phyloP scores from a whole-genome alignment of 2,329 filamentous ascomycete species.

The Botrytis galanthina region DNA sequence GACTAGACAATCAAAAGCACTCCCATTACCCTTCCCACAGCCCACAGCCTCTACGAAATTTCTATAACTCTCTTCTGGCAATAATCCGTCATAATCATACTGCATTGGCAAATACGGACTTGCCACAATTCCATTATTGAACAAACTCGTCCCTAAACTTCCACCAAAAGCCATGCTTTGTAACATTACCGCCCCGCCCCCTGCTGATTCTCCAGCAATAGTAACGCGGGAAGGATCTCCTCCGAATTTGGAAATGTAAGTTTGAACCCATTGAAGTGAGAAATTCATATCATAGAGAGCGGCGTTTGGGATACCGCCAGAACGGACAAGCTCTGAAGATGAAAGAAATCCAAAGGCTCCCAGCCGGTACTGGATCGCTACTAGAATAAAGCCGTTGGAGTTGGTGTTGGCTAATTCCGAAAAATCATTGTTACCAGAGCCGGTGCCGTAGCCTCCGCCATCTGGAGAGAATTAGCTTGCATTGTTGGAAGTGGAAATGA shows the following conservation, averaged over 20 bases:
- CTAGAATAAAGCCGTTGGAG: conserved; percentile 50
- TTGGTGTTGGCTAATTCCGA: conserved; percentile 47
- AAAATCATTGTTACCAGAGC: conserved; percentile 39
- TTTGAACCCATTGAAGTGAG: conserved; percentile 57
- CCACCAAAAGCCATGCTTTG: conserved; percentile 40
- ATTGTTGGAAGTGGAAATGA: neutral
- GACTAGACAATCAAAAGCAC: conserved; percentile 36
- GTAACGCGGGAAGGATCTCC: conserved; percentile 53
- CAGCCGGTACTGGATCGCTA: conserved; percentile 63
- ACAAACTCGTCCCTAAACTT: conserved; percentile 4
- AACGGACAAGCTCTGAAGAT: conserved; percentile 52
- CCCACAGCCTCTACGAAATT: conserved; percentile 44
- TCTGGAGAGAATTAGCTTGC: conserved; percentile 38
- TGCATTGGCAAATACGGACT: conserved; percentile 54
- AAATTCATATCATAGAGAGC: conserved; percentile 61
- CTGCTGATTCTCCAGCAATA: conserved; percentile 55
- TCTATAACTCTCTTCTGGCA: conserved; percentile 46
- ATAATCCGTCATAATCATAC: conserved; percentile 46
- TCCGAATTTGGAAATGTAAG: conserved; percentile 52
- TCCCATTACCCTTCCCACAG: conserved; percentile 41
- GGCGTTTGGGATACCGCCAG: conserved; percentile 57
- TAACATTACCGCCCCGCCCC: conserved; percentile 50
- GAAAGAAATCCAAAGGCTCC: conserved; percentile 68
- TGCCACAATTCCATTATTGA: conserved; percentile 35
- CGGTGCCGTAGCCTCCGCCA: conserved; percentile 37